Base-by-base conservation (phyloP, 371 early-diverging fungal genomes). In the Synchytrium microbalum region DNA sequence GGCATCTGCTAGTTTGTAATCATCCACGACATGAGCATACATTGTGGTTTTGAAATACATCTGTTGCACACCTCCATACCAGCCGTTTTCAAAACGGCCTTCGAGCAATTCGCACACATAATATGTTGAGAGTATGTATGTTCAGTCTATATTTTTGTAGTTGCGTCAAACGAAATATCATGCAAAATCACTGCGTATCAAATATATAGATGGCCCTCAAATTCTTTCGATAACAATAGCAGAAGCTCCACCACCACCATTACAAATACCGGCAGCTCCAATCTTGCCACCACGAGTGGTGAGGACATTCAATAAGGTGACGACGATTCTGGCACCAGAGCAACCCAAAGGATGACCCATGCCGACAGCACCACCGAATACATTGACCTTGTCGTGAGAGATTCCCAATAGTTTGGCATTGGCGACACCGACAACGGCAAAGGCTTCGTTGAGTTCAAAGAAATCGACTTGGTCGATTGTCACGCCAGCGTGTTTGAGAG, bases 301-400 rank as follows among this genome's bases (percentile, higher is more conserved):
- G 55, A 98, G 84, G 25, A 92, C 84, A 30, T 83, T 86, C 59
- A 87, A 75, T 53, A 98, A 75, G 1, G 97, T 91, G 29, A 87
- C 87, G 28, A 97, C 79, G 62, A 99, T 91, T 69, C 99, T 83
- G 38, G 93, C 90, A 32, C 98, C 99, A 24, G 95, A 94, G 72
- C 92, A 91, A 8, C 98, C 99, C 54, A 99, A 85, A 59, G 99
- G 98, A 76, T 99, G 99, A 13, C 99, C 99, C 68, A 97, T 80
- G 1, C 94, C 90, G 54, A 98, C 98, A 57, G 93, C 96, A 38
- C 99, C 99, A 66, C 99, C 99, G 73, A 81, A 83, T 29, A 93
- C 84, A 70, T 99, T 99, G 72, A 97, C 87, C 64, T 91, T 91
- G 26, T 86, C 84, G 16, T 74, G 72, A 62, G 77, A 75, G 51